These are phyloP conservation scores for Petunia hybrid DNA, from an alignment of 305 asterid genomes.

Conservation along the genomic window DNA sequence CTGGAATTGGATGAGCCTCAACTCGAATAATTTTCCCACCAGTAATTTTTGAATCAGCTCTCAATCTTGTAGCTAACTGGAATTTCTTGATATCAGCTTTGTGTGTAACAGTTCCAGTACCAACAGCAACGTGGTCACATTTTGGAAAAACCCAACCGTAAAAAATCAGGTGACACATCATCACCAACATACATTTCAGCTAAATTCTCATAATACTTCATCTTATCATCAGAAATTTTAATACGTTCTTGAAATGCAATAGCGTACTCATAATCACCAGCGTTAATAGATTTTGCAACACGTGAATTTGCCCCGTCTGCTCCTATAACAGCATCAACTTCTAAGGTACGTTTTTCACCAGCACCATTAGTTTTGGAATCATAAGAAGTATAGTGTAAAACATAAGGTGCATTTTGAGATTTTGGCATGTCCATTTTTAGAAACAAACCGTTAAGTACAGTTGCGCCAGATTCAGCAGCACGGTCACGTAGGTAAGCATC, in stretches of 20 bases:
- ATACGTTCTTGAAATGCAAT: constrained; percentile 93
- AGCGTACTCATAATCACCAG: constrained; percentile 95
- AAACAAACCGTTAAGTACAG: constrained; percentile 79
- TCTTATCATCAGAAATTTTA: constrained; percentile 73
- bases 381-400: constrained; percentile 71
- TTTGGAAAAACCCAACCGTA: constrained; percentile 98
- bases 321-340: constrained; percentile 91
- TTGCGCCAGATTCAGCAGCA: constrained; percentile 74
- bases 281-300: constrained; percentile 76
- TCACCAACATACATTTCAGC: constrained; percentile 98
- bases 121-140: constrained; percentile 95
- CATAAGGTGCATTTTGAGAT: constrained; percentile 60
- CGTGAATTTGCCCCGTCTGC: constrained; percentile 97
- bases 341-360: constrained; percentile 70
- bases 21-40: constrained; percentile 90
- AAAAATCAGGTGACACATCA: constrained; percentile 89
- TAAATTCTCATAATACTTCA: constrained; percentile 80
- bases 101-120: constrained; percentile 90
- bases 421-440: constrained; percentile 77
- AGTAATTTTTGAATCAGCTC: constrained; percentile 76
- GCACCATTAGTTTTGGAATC: constrained; percentile 61
- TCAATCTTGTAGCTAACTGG: constrained; percentile 71
- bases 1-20: constrained; percentile 96
- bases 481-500: constrained; percentile 87
- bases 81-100: constrained; percentile 79